Base-by-base conservation (phyloP, 129 eudicot genomes). In the Ambrosia trifida region DNA sequence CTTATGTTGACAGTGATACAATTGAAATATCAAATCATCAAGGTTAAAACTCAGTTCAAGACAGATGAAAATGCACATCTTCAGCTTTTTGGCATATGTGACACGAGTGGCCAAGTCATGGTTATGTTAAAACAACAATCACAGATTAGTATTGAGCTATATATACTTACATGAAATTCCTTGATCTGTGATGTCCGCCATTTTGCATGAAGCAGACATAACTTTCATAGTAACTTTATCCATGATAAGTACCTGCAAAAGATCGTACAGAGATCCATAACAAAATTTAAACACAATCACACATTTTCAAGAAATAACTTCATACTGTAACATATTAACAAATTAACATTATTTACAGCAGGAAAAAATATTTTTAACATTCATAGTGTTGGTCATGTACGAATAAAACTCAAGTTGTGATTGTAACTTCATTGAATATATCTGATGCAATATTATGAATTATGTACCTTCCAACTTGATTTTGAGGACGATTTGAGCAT, bases 111-210 rank as follows among this genome's bases (percentile, higher is more conserved):
- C 16, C 28, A 45, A 41, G 40, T n/a, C 18, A 61, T 58, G 36
- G 8, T 51, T 31, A 64, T 59, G n/a, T 52, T 47, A 41, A 12
- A 67, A 66, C 28, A 17, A 70, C 28, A 64, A 45, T 63, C 11
- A 30, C 56, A 43, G 18, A 24, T 70, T 57, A 36, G 59, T 31
- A 19, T 36, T 44, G 14, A 57, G 52, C 46, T 66, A 44, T 64
- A 47, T 59, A 45, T 47, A 38, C 99, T 87, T 81, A 90, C 99
- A 78, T 79, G 99, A 95, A 82, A 95, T 81, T 84, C 96, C 97
- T 81, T 95, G 86, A 76, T 90, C 99, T 28, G 97, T 90, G 79
- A 95, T 90, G 75, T 95, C 99, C 66, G 97, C 89, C 99, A 95
- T 95, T 82, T 95, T 90, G 86, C 97, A 95, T 68, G 99, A 80